These are phyloP conservation scores for Hypericum androsaemum DNA, from an alignment of 345 rosid genomes.

Conservation along the genomic window DNA sequence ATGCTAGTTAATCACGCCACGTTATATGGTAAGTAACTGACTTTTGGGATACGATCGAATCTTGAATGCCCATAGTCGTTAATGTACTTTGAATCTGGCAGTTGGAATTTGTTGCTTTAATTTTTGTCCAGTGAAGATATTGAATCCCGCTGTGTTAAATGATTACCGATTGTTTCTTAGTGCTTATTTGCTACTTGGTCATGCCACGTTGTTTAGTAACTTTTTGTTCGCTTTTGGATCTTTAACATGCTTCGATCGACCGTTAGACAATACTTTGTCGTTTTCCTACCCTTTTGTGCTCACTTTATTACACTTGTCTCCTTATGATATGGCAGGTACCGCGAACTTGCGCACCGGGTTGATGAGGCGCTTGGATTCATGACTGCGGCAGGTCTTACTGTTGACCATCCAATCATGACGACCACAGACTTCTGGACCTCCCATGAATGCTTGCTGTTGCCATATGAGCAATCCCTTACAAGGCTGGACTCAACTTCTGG, in stretches of 20 bases:
- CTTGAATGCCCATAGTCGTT: too few relatives aligned
- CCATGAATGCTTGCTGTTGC: constrained; percentile 26
- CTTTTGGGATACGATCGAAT: too few relatives aligned
- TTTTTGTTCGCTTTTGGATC: too few relatives aligned
- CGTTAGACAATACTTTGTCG: not conserved
- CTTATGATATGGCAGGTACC: constrained; percentile 15
- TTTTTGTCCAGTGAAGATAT: too few relatives aligned
- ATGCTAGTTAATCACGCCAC: too few relatives aligned
- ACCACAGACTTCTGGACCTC: constrained; percentile 26
- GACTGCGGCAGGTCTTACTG: constrained; percentile 25
- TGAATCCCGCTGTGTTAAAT: too few relatives aligned
- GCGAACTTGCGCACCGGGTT: constrained; percentile 22
- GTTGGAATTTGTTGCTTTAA: too few relatives aligned
- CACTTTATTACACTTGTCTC: not conserved
- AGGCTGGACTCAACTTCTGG: constrained; percentile 27
- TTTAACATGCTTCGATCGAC: not conserved
- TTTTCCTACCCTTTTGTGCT: not conserved
- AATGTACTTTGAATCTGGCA: too few relatives aligned
- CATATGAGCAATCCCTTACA: constrained; percentile 25
- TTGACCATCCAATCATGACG: constrained; percentile 23
- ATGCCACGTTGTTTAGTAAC: too few relatives aligned
- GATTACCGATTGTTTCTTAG: too few relatives aligned
- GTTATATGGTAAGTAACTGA: too few relatives aligned
- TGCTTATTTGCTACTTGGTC: too few relatives aligned
- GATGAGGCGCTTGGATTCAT: constrained; percentile 27